Evolutionary conservation across 208 protist species (phyloP), one percentile per base, ranked within the genome.

Genomic region (Wallacemonas rigidus): DNA sequence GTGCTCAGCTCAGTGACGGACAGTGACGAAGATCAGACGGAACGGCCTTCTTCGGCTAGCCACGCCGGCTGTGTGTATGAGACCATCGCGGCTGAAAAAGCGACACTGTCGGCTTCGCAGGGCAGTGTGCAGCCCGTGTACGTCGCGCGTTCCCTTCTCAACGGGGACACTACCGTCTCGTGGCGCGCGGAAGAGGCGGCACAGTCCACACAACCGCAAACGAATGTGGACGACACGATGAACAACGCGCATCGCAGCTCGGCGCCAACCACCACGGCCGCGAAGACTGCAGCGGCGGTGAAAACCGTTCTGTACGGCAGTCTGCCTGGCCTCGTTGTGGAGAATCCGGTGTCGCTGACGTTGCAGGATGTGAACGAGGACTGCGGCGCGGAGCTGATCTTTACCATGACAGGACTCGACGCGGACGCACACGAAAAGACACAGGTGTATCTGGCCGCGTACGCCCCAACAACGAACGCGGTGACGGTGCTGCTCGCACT

Each of bases 351-450:
- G 2, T 83, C 82, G 38, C 53, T 93, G 14, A 45, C 68, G 12
- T 51, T 79, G 36, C 82, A 75, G 1, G 88, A 90, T 48, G 77
- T 93, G 3, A 81, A 90, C 64, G 88, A 81, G n/a, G 88, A 93
- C 75, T 90, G 85, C 65, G 71, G 45, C 11, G 73, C 78, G 15
- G 88, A 93, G 65, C 70, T 93, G 38, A 70, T 93, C 35, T 88
- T 81, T 76, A 82, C 76, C 35, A 67, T 92, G 35, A 62, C 81
- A 35, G 71, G 81, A 35, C 54, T 84, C 36, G 65, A 73, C 36
- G 43, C 73, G 36, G 39, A 7, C 7, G 35, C 48, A 2, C 7
- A 69, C 7, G 44, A 36, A 54, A 39, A 74, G 36, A 4, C 67
- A 9, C 14, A 6, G 26, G 41, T 55, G 17, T 63, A 56, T 39